These are phyloP conservation scores for Haematococcus lacustris DNA, from an alignment of 139 green algal genomes.

Conservation along the genomic window DNA sequence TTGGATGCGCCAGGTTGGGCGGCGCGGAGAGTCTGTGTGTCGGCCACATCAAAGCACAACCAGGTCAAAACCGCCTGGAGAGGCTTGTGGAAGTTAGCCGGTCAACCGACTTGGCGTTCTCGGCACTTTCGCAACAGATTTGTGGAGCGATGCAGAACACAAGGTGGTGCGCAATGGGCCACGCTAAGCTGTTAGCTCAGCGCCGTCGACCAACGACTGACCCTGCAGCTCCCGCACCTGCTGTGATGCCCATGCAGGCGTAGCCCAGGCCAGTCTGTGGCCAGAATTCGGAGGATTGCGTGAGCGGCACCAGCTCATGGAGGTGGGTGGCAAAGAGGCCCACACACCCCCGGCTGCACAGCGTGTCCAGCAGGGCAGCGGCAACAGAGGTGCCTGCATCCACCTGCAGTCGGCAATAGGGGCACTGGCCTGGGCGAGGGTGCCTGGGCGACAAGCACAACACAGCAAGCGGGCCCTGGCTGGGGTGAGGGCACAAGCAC, in stretches of 20 bases:
- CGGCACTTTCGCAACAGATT: too few relatives aligned
- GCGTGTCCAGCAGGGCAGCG: conserved; percentile 56
- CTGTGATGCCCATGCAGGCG: conserved; percentile 1
- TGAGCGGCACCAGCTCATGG: conserved; percentile 55
- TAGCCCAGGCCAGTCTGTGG: not conserved
- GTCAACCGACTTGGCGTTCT: too few relatives aligned
- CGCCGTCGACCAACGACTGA: not conserved
- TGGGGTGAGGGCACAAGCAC: too few relatives aligned
- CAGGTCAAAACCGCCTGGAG: too few relatives aligned
- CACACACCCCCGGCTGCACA: conserved; percentile 21
- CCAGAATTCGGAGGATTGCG: not conserved
- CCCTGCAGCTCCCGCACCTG: not conserved
- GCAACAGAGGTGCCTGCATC: conserved; percentile 54
- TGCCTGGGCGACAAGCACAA: not conserved
- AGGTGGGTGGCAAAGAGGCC: conserved; percentile 87
- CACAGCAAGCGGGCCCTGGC: too few relatives aligned
- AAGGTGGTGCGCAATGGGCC: too few relatives aligned
- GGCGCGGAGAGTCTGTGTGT: too few relatives aligned
- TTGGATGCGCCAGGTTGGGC: not conserved
- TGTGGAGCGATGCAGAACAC: too few relatives aligned
- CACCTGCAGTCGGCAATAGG: too few relatives aligned
- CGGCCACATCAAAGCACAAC: too few relatives aligned
- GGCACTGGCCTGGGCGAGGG: too few relatives aligned
- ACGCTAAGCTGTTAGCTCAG: not conserved
- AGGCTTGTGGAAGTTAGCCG: too few relatives aligned